These are phyloP conservation scores for Obba rivulosa DNA, from an alignment of 768 basidiomycete species.

Conservation along the genomic window DNA sequence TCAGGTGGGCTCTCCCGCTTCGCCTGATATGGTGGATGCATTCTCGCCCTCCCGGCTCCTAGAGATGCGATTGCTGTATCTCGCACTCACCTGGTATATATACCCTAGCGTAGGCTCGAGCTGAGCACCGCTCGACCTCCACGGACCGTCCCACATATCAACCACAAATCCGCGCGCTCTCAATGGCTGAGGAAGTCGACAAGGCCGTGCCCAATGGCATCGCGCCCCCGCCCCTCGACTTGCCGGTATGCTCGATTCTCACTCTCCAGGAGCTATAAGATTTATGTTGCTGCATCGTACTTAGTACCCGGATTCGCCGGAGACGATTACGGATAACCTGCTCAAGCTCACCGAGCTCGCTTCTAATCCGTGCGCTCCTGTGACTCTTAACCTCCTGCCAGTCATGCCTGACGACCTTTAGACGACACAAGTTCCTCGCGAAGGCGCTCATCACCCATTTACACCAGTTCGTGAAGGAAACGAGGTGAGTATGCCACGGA, in stretches of 20 bases:
- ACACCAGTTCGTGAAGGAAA: constrained; percentile 71
- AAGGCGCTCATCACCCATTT: constrained; percentile 57
- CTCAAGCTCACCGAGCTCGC: constrained; percentile 33
- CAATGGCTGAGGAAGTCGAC: constrained; percentile 3
- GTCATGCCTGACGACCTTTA: constrained; percentile 11
- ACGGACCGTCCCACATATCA: too few species aligned
- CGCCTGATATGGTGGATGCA: too few species aligned
- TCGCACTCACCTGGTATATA: too few species aligned
- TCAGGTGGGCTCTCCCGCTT: too few species aligned
- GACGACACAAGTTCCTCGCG: constrained; percentile 43
- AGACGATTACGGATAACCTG: constrained; percentile 45
- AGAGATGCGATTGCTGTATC: too few species aligned
- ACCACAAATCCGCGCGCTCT: too few species aligned
- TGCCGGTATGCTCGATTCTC: constrained; percentile 33
- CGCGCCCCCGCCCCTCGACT: constrained; percentile 29
- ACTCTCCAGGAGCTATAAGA: not conserved
- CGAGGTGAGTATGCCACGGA: constrained; percentile 35
- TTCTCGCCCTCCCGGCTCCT: too few species aligned
- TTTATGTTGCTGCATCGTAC: not conserved
- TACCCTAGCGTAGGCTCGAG: too few species aligned
- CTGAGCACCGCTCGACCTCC: too few species aligned
- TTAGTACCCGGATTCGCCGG: constrained; percentile 44
- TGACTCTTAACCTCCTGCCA: not conserved
- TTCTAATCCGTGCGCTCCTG: constrained; percentile 32
- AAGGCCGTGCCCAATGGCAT: constrained; percentile 38